phyloP scores from a whole-genome alignment of 1,139 yeast species.

The Geotrichum fermentans region DNA sequence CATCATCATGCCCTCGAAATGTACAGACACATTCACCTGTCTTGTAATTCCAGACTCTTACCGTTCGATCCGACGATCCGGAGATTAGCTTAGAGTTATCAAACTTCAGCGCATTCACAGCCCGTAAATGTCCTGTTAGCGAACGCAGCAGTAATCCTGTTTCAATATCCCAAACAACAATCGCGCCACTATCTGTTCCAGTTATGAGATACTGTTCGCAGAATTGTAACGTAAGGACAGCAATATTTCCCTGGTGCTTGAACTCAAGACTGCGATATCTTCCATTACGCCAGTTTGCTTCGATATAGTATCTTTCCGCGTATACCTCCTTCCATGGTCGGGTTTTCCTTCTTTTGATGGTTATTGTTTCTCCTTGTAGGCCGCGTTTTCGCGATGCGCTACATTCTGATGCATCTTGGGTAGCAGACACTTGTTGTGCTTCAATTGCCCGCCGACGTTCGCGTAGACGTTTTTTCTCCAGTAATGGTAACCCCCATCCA shows the following conservation, averaged over 20 bases:
- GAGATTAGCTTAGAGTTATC: slow-evolving; percentile 86
- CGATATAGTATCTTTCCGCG: slow-evolving; percentile 83
- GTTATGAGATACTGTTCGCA: slow-evolving; percentile 74
- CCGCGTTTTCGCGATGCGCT: slow-evolving; percentile 5
- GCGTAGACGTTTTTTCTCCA: slow-evolving; percentile 44
- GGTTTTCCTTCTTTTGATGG: slow-evolving; percentile 38
- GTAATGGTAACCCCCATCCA: slow-evolving; percentile 96
- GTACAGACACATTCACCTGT: slow-evolving; percentile 93
- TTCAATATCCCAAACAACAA: slow-evolving; percentile 83
- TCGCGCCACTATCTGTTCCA: slow-evolving; percentile 85
- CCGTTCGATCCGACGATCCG: slow-evolving; percentile 86
- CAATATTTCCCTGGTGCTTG: slow-evolving; percentile 72
- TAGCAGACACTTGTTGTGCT: slow-evolving; percentile 21
- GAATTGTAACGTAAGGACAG: slow-evolving; percentile 80
- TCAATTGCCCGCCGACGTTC: slow-evolving; percentile 34
- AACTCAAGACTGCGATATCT: slow-evolving; percentile 59
- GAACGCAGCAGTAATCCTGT: slow-evolving; percentile 75
- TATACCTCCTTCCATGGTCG: slow-evolving; percentile 97
- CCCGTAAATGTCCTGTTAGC: slow-evolving; percentile 76
- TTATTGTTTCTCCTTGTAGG: neutral
- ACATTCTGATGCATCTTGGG: neutral
- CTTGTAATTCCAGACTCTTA: slow-evolving; percentile 91
- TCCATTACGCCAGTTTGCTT: slow-evolving; percentile 92
- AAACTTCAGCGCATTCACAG: slow-evolving; percentile 76
- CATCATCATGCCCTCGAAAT: slow-evolving; percentile 85